These are phyloP conservation scores for Davidsoniella neocaledoniae DNA, from an alignment of 2,329 filamentous ascomycete genomes.

Conservation along the genomic window DNA sequence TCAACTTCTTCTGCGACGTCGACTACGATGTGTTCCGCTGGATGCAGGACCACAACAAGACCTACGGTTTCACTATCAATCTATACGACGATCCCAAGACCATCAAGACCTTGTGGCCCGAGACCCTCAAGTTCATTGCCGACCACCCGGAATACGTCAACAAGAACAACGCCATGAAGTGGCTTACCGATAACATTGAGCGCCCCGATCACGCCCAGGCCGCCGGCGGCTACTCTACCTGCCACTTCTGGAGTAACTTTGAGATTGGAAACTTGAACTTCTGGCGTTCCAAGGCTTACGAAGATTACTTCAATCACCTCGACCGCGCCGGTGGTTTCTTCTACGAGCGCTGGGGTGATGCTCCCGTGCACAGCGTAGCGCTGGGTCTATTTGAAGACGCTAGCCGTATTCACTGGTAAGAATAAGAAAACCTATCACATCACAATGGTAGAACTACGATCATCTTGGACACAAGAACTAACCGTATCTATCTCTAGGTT, in stretches of 20 bases:
- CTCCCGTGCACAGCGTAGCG: constrained; percentile 88
- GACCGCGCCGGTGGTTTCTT: constrained; percentile 94
- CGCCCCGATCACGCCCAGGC: constrained; percentile 64
- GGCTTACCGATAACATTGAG: constrained; percentile 63
- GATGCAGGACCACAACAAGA: constrained; percentile 97
- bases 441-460: too few species aligned
- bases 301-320: constrained; percentile 91
- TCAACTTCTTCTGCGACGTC: constrained; percentile 97
- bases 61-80: constrained; percentile 96
- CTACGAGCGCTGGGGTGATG: constrained; percentile 97
- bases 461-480: constrained; percentile 2
- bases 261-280: constrained; percentile 89
- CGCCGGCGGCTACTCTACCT: constrained; percentile 90
- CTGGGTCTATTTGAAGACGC: constrained; percentile 83
- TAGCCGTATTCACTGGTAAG: constrained; percentile 70
- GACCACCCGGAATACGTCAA: constrained; percentile 69
- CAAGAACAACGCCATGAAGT: constrained; percentile 69
- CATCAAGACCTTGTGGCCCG: constrained; percentile 84
- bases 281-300: constrained; percentile 78
- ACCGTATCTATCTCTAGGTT: constrained; percentile 46
- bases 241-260: constrained; percentile 99
- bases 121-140: constrained; percentile 77
- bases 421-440: too few species aligned
- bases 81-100: constrained; percentile 83
- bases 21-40: constrained; percentile 98